phyloP scores from a whole-genome alignment of 202 grass and related monocot species.

The Elaeis oleifera region DNA sequence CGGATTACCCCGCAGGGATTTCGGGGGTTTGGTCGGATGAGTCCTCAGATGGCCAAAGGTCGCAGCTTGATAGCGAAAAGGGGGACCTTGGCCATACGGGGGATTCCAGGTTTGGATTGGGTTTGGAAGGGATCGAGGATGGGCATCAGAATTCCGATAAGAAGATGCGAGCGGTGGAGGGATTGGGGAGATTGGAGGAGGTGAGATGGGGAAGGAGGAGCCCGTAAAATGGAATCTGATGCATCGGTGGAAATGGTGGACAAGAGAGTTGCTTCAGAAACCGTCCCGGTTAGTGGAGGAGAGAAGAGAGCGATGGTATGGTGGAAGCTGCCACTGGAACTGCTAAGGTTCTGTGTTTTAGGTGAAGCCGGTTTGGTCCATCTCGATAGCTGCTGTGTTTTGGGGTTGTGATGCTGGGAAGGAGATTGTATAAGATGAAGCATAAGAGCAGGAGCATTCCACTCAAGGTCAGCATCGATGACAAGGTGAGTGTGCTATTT shows the following conservation, averaged over 20 bases:
- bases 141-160: conserved; percentile 44
- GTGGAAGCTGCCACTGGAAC: conserved; percentile 51
- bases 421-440: conserved; percentile 59
- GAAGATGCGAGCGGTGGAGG: conserved; percentile 37
- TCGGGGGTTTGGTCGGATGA: conserved; percentile 62
- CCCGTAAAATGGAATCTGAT: background rate
- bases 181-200: background rate
- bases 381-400: conserved; percentile 46
- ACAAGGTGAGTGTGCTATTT: conserved; percentile 33
- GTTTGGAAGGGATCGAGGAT: conserved; percentile 17
- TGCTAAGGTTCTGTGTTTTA: conserved; percentile 47
- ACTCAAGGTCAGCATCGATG: conserved; percentile 46
- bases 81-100: conserved; percentile 32
- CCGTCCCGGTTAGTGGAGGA: background rate
- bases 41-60: conserved; percentile 35
- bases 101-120: conserved; percentile 2
- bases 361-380: conserved; percentile 53
- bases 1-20: conserved; percentile 35
- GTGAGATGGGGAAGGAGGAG: background rate
- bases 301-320: conserved; percentile 23
- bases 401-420: conserved; percentile 48
- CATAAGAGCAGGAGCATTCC: conserved; percentile 38
- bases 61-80: conserved; percentile 24
- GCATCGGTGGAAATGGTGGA: background rate
- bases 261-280: background rate